Base-by-base conservation (phyloP, 805 yeast species). In the Candida mattraensis region DNA sequence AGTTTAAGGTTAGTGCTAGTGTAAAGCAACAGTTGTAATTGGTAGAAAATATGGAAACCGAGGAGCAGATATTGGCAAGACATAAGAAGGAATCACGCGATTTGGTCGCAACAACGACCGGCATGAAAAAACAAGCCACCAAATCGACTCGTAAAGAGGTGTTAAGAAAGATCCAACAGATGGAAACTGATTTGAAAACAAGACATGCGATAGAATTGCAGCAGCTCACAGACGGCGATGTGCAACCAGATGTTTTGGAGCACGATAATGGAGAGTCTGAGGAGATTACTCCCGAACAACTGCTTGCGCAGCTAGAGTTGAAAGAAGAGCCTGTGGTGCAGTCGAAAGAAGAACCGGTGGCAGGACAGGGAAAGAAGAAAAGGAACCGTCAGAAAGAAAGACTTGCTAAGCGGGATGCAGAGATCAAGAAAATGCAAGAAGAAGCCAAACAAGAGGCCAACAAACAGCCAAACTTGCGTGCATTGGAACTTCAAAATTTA, bases 321-420 rank as follows among this genome's bases (percentile, higher is more conserved):
- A 70, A 33, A 4, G 28, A 62, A 20, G 50, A 51, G 39, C 45
- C 44, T 22, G 58, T 52, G 21, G 48, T 45, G 20, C 59, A 40
- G 23, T 38, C 47, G 21, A 44, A 40, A 9, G 30, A 18, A 11
- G 39, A 33, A 4, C 16, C 20, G n/a, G n/a, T 22, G 40, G 20
- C 50, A 10, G 28, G 18, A 4, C 33, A 24, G 27, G 24, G 31
- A 11, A 63, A 55, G 50, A 67, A 61, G 45, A 77, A 76, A 50
- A 70, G 91, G 30, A 91, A 91, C 56, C 72, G 97, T 37, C 93
- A 87, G 45, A 86, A 83, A 61, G 97, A 88, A 53, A 71, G 85
- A 50, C 55, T 87, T 16, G 94, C 91, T 0, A 77, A 72, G 54
- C 70, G 96, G 39, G 80, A 86, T 30, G 87, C 83, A 1, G 83